Conservation (phyloP, 805 yeast species). For the Teunomyces aglyptinius region DNA sequence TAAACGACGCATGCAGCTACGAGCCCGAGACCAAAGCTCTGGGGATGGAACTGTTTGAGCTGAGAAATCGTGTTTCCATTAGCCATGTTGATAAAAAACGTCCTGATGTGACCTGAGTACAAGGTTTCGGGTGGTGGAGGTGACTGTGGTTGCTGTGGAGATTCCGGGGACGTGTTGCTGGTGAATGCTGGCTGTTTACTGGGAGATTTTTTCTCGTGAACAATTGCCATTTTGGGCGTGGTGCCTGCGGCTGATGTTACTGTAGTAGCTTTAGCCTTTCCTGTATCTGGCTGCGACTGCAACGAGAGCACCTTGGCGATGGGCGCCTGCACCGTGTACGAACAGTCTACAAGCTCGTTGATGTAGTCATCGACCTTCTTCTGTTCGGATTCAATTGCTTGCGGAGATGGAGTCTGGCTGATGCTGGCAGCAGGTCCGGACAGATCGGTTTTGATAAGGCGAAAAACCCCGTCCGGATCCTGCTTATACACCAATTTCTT, state of each 20-base stretch:
- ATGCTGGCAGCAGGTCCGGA: slow-evolving; percentile 3
- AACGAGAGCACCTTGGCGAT: not conserved
- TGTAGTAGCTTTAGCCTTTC: not conserved
- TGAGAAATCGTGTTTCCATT: not conserved
- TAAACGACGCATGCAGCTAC: slow-evolving; percentile 21
- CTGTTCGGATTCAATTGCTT: slow-evolving; percentile 8
- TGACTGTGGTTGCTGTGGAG: not conserved
- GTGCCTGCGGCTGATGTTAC: not conserved
- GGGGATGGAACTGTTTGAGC: slow-evolving; percentile 18
- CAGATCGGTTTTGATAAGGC: slow-evolving; percentile 27
- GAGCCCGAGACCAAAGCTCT: slow-evolving; percentile 30
- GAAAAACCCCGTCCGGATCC: slow-evolving; percentile 39
- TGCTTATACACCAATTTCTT: slow-evolving; percentile 34
- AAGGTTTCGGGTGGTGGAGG: not conserved
- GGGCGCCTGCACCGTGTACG: slow-evolving; percentile 24
- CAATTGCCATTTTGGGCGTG: not conserved
- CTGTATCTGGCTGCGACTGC: not conserved
- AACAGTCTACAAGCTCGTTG: slow-evolving; percentile 32
- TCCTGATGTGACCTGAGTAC: not conserved
- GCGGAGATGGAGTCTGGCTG: not conserved
- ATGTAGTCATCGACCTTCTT: slow-evolving; percentile 23
- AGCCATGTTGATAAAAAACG: not conserved
- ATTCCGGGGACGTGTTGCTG: not conserved
- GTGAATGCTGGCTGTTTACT: slow-evolving; percentile 1
- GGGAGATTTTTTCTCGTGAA: not conserved